A percentile compares a stretch with the other conserved stretches of the same genome.
phyloP scores from a whole-genome alignment of 2,329 filamentous ascomycete species.

The Talaromyces marneffei region DNA sequence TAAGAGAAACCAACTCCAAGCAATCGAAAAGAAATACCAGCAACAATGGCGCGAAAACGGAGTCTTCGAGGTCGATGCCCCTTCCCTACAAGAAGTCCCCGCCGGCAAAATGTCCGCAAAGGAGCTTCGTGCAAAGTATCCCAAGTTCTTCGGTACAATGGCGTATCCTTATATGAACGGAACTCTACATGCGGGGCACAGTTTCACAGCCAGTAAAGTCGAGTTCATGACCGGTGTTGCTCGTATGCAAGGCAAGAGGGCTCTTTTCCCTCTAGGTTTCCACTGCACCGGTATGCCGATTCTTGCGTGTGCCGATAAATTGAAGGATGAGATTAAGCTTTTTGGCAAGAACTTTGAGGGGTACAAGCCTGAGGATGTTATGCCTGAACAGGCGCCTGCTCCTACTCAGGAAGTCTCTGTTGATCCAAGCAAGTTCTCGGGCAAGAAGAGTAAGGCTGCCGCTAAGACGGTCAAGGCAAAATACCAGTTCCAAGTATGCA shows the following conservation, averaged over 20 bases:
- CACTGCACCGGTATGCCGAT: constrained; percentile 98
- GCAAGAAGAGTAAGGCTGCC: constrained; percentile 86
- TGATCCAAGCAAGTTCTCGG: constrained; percentile 84
- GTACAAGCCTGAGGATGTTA: constrained; percentile 60
- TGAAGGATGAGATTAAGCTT: constrained; percentile 78
- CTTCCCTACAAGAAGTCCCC: constrained; percentile 69
- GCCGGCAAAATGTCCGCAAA: constrained; percentile 65
- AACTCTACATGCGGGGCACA: constrained; percentile 82
- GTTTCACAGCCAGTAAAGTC: constrained; percentile 85
- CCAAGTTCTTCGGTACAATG: constrained; percentile 86
- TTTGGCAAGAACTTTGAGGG: constrained; percentile 83
- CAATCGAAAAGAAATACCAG: constrained; percentile 89
- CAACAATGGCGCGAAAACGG: constrained; percentile 69
- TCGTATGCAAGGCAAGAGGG: constrained; percentile 82
- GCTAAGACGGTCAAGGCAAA: constrained; percentile 89
- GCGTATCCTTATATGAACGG: constrained; percentile 82
- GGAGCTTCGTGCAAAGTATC: constrained; percentile 71
- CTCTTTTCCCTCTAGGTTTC: constrained; percentile 86
- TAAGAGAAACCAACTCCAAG: constrained; percentile 76
- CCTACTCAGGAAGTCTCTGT: constrained; percentile 64
- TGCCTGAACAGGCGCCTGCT: constrained; percentile 49
- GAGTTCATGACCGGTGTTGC: constrained; percentile 86
- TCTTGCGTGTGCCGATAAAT: constrained; percentile 94
- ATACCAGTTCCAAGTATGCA: constrained; percentile 65
- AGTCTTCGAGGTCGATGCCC: constrained; percentile 82